phyloP scores from a whole-genome alignment of 1,284 basidiomycete species.

The Heliocybe sulcata region DNA sequence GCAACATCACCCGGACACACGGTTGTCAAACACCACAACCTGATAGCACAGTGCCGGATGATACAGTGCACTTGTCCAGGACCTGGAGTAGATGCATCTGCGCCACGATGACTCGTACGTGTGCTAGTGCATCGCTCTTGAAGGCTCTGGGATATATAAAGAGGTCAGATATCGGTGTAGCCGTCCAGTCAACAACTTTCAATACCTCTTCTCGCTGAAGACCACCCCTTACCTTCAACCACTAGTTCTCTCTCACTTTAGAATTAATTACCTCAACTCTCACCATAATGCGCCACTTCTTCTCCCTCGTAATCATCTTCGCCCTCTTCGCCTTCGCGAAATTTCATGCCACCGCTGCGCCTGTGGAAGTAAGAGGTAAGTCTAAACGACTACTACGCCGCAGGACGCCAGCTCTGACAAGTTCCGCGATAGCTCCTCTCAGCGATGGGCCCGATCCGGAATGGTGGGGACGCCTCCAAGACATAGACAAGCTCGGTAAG shows the following conservation, averaged over 20 bases:
- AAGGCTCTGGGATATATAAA: no score
- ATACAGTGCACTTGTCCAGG: no score
- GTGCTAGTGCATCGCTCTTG: no score
- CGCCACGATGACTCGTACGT: no score
- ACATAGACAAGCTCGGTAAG: not conserved
- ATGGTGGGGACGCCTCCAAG: not conserved
- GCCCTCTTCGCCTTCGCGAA: not conserved
- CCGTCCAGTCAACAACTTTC: no score
- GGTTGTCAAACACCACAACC: no score
- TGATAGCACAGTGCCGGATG: no score
- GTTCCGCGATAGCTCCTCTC: not conserved
- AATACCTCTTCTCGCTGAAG: no score
- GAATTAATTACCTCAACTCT: not conserved
- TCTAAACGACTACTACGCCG: not conserved
- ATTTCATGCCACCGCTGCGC: not conserved
- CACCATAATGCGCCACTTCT: not conserved
- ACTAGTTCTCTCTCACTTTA: not conserved
- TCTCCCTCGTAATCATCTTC: not conserved
- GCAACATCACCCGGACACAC: no score
- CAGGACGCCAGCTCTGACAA: not conserved
- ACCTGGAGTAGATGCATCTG: no score
- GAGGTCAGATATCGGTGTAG: no score
- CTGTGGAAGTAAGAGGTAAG: not conserved
- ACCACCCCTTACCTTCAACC: no score
- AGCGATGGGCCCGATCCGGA: not conserved